These are phyloP conservation scores for Torulaspora microellipsoides DNA, from an alignment of 805 yeast genomes.

Conservation along the genomic window DNA sequence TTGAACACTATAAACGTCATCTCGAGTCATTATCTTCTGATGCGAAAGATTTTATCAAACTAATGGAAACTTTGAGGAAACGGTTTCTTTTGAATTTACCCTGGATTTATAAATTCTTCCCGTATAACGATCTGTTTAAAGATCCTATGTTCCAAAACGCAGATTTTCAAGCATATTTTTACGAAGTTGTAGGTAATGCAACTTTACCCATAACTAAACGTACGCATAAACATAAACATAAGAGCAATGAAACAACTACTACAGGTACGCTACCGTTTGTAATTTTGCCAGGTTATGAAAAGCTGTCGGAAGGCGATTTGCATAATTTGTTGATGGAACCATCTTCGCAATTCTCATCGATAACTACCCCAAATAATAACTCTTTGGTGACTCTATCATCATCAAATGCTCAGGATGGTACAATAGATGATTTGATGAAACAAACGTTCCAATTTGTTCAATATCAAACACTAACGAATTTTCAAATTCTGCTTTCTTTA, in stretches of 20 bases:
- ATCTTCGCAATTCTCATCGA: slow-evolving; percentile 1
- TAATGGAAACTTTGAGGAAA: slow-evolving; percentile 24
- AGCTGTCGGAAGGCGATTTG: slow-evolving; percentile 7
- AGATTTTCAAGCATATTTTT: slow-evolving; percentile 24
- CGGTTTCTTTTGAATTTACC: slow-evolving; percentile 28
- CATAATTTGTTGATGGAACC: slow-evolving; percentile 15
- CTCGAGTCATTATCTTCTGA: slow-evolving; percentile 11
- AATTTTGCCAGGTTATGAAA: slow-evolving; percentile 14
- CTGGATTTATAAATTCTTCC: slow-evolving; percentile 26
- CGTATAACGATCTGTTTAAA: slow-evolving; percentile 30
- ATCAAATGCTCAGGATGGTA: not conserved
- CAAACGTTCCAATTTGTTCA: slow-evolving; percentile 25
- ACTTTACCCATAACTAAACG: not conserved
- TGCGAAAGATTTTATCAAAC: slow-evolving; percentile 18
- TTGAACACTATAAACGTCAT: slow-evolving; percentile 23
- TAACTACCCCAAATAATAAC: not conserved
- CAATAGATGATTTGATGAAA: slow-evolving; percentile 6
- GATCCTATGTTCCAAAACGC: slow-evolving; percentile 22
- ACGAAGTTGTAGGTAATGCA: slow-evolving; percentile 9
- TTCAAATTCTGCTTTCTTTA: slow-evolving; percentile 22
- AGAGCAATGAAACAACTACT: not conserved
- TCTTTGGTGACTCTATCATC: not conserved
- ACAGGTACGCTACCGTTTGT: slow-evolving; percentile 7
- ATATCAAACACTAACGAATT: slow-evolving; percentile 28
- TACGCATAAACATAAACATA: not conserved